phyloP scores from a whole-genome alignment of 306 rosid genomes.

The Cercis canadensis region DNA sequence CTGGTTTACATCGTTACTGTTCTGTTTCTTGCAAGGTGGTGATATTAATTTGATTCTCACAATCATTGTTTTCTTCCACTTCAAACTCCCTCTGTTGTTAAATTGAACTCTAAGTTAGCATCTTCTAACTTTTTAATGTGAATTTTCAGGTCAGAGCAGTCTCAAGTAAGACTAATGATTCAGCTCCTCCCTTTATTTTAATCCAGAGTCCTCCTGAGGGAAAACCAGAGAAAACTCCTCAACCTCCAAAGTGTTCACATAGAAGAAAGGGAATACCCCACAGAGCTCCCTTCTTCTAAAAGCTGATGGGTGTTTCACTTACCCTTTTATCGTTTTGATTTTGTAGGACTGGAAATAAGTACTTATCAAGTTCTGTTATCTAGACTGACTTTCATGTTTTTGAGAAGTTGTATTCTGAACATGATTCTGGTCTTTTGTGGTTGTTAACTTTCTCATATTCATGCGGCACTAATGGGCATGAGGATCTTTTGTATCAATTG shows the following conservation, averaged over 20 bases:
- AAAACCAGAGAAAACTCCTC: background rate
- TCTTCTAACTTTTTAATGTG: conserved; percentile 13
- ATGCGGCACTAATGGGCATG: background rate
- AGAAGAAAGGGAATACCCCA: conserved; percentile 60
- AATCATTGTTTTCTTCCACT: background rate
- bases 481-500: conserved; percentile 4
- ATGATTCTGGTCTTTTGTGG: background rate
- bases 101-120: conserved; percentile 12
- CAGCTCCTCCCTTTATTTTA: conserved; percentile 39
- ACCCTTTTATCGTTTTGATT: background rate
- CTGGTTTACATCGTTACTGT: conserved; percentile 44
- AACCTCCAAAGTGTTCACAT: background rate
- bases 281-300: conserved; percentile 56
- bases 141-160: conserved; percentile 46
- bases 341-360: conserved; percentile 8
- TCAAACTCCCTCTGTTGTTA: background rate
- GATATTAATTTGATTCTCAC: conserved; percentile 19
- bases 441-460: conserved; percentile 2
- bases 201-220: conserved; percentile 14
- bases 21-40: conserved; percentile 57
- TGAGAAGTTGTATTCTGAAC: background rate
- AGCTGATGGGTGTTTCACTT: background rate
- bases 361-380: background rate
- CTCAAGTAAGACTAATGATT: conserved; percentile 35
- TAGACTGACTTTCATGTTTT: conserved; percentile 1